Conservation (phyloP, 345 rosid species). For the Eucalyptus regnans region DNA sequence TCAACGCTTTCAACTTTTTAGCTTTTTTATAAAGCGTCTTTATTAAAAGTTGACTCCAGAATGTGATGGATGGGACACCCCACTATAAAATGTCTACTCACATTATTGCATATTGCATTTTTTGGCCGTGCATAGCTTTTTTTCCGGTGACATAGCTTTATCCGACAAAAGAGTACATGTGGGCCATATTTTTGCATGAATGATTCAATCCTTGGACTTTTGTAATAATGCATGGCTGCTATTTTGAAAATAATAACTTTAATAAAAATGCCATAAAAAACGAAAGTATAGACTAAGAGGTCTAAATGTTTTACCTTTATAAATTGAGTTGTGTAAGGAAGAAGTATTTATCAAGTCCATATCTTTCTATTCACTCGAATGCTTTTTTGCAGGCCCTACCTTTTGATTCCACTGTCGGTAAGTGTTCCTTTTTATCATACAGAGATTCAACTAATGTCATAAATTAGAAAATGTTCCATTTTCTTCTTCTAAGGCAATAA, state of each 20-base stretch:
- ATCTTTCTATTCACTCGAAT: not conserved
- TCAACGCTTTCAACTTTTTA: no score
- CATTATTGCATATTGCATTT: not conserved
- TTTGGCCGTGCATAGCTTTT: not conserved
- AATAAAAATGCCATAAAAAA: accelerated
- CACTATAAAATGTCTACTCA: not conserved
- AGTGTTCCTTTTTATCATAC: no score
- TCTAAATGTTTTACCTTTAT: no score
- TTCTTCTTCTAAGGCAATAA: not conserved
- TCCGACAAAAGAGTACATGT: not conserved
- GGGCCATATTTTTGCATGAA: not conserved
- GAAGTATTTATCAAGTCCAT: no score
- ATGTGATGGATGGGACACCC: not conserved
- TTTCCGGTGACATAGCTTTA: not conserved
- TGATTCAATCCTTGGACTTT: not conserved
- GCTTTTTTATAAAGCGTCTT: no score
- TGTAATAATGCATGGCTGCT: not conserved
- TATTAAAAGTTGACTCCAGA: accelerated
- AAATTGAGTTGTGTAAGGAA: no score
- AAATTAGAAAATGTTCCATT: not conserved
- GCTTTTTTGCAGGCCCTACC: not conserved
- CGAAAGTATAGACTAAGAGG: not conserved
- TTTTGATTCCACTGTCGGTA: no score
- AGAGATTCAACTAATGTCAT: not conserved
- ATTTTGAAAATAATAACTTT: no score